phyloP scores from a whole-genome alignment of 176 grass and related monocot species.

The Triticum turgidum region DNA sequence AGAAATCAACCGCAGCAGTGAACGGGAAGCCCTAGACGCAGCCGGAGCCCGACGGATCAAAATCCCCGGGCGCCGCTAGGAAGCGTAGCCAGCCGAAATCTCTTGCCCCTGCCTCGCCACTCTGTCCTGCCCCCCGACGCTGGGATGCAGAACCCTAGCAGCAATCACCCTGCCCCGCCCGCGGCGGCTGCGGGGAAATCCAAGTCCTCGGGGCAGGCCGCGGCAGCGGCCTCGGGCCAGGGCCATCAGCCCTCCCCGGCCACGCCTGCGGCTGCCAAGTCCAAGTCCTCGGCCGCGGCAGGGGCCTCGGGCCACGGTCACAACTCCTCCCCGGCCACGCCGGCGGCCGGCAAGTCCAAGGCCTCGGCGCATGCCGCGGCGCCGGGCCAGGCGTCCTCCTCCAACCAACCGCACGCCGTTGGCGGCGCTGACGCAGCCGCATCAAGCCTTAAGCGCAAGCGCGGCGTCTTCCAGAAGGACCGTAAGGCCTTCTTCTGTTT shows the following conservation, averaged over 20 bases:
- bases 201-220: not conserved
- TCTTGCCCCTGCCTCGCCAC: not conserved
- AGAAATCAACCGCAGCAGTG: not conserved
- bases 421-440: slow-evolving; percentile 27
- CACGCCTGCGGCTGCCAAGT: slow-evolving; percentile 11
- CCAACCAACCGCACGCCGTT: slow-evolving; percentile 35
- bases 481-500: slow-evolving; percentile 28
- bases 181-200: not conserved
- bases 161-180: not conserved
- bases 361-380: slow-evolving; percentile 21
- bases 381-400: slow-evolving; percentile 22
- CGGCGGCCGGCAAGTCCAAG: slow-evolving; percentile 28
- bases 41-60: not conserved
- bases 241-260: not conserved
- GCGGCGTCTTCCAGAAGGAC: slow-evolving; percentile 89
- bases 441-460: slow-evolving; percentile 87
- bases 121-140: not conserved
- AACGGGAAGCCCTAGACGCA: not conserved
- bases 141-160: slow-evolving; percentile 21
- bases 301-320: not conserved
- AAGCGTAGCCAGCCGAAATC: not conserved
- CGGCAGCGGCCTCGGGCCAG: not conserved
- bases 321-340: slow-evolving; percentile 7
- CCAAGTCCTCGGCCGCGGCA: slow-evolving; percentile 2
- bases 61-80: not conserved